Evolutionary conservation across 176 grass and related monocot species (phyloP).

Genomic region (Ananas comosus): DNA sequence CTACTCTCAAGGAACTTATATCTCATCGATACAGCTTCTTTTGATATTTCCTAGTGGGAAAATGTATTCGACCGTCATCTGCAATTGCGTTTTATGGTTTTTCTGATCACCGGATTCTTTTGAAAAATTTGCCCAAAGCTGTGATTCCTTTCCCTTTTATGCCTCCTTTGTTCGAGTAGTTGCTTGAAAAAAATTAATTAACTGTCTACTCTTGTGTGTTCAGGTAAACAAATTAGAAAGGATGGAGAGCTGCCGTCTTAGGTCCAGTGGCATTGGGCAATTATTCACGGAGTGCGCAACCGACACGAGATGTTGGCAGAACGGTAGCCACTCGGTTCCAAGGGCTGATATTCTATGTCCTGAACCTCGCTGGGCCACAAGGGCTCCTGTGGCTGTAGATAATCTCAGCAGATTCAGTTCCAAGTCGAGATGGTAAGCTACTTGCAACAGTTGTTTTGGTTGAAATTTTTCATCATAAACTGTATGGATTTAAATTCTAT

Average conservation of each 20-base stretch:
- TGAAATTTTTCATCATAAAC: background rate
- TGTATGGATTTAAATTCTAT: background rate
- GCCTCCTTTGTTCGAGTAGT: background rate
- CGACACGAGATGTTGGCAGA: background rate
- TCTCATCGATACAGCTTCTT: too few species aligned
- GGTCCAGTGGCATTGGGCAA: background rate
- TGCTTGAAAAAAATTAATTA: background rate
- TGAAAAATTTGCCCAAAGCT: too few species aligned
- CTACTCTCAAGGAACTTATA: too few species aligned
- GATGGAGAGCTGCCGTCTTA: background rate
- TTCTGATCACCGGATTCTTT: too few species aligned
- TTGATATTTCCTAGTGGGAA: too few species aligned
- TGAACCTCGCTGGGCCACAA: constrained; percentile 1
- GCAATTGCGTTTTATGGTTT: too few species aligned
- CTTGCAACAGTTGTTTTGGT: background rate
- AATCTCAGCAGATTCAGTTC: background rate
- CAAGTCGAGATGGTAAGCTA: constrained; percentile 13
- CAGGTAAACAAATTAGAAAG: background rate
- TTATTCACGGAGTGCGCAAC: background rate
- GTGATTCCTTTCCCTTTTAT: too few species aligned
- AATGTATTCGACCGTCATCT: too few species aligned
- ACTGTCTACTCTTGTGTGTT: background rate
- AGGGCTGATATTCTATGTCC: constrained; percentile 9
- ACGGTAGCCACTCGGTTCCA: background rate
- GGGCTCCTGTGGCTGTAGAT: background rate